Percentiles rank a stretch among this genome's conserved stretches.
Evolutionary conservation across 352 stramenopile genomes (phyloP).

Genomic region (Globisporangium cystogenes): DNA sequence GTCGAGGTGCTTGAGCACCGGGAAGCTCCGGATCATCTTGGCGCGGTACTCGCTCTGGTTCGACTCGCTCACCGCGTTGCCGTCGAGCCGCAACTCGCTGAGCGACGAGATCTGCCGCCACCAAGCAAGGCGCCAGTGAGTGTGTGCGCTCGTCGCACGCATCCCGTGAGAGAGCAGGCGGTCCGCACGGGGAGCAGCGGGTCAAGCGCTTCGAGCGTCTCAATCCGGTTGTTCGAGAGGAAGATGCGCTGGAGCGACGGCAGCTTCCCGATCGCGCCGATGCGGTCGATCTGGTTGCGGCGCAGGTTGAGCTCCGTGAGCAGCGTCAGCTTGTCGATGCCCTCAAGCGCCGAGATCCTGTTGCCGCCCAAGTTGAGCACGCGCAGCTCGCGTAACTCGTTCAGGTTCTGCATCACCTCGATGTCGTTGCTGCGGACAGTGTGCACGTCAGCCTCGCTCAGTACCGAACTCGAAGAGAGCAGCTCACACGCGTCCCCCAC

Average conservation of each 20-base stretch:
- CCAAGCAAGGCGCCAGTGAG: neutral
- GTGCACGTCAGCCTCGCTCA: too few relatives aligned
- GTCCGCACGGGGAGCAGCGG: slow-evolving; percentile 54
- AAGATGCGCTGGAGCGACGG: slow-evolving; percentile 85
- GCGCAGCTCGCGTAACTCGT: slow-evolving; percentile 76
- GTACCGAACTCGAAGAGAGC: too few relatives aligned
- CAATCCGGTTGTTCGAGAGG: slow-evolving; percentile 88
- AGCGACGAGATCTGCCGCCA: slow-evolving; percentile 40
- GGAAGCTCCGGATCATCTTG: slow-evolving; percentile 68
- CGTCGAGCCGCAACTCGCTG: slow-evolving; percentile 84
- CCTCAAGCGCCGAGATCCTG: slow-evolving; percentile 65
- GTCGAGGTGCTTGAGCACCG: slow-evolving; percentile 81
- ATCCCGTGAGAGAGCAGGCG: neutral
- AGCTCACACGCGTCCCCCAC: too few relatives aligned
- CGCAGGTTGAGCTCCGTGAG: slow-evolving; percentile 90
- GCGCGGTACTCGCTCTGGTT: slow-evolving; percentile 54
- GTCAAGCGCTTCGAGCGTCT: slow-evolving; percentile 59
- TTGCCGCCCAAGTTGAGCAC: slow-evolving; percentile 92
- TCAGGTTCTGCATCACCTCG: slow-evolving; percentile 79
- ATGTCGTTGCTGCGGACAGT: slow-evolving; percentile 87
- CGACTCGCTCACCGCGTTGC: slow-evolving; percentile 58
- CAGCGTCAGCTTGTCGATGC: slow-evolving; percentile 67
- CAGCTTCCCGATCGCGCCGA: slow-evolving; percentile 56
- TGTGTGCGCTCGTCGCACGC: too few relatives aligned
- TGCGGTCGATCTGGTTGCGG: slow-evolving; percentile 66